phyloP scores from a whole-genome alignment of 306 rosid genomes.

The Gynostemma pentaphyllum region DNA sequence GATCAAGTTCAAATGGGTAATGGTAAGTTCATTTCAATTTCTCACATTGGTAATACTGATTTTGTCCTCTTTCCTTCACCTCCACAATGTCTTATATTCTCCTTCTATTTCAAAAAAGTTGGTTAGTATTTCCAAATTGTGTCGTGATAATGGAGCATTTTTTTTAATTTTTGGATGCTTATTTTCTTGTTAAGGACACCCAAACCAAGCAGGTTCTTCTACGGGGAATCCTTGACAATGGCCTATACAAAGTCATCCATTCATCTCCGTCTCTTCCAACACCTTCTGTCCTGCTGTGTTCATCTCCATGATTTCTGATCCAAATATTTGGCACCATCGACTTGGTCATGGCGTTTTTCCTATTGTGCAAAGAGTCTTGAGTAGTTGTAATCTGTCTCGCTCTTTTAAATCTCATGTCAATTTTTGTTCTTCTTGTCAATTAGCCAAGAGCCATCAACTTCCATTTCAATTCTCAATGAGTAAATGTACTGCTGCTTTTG shows the following conservation, averaged over 20 bases:
- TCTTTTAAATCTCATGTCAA: not conserved
- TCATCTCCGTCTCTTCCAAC: not conserved
- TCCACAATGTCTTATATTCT: too few relatives aligned
- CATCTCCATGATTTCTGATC: too few relatives aligned
- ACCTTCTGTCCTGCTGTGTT: not conserved
- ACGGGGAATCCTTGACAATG: not conserved
- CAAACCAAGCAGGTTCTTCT: not conserved
- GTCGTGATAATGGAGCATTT: not conserved
- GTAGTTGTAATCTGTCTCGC: not conserved
- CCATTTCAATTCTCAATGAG: too few relatives aligned
- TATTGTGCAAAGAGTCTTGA: not conserved
- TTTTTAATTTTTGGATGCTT: not conserved
- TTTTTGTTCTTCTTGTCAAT: not conserved
- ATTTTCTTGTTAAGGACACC: not conserved
- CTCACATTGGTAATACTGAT: too few relatives aligned
- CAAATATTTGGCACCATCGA: not conserved
- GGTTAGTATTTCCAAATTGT: not conserved
- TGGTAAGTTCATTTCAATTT: too few relatives aligned
- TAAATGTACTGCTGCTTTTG: too few relatives aligned
- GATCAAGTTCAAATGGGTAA: not conserved
- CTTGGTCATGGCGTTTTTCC: not conserved
- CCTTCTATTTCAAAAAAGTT: not conserved
- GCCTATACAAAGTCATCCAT: not conserved
- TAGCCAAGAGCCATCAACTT: not conserved
- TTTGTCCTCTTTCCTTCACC: too few relatives aligned